Base-by-base conservation (phyloP, 495 filamentous ascomycete species). In the Aspergillus baeticus region DNA sequence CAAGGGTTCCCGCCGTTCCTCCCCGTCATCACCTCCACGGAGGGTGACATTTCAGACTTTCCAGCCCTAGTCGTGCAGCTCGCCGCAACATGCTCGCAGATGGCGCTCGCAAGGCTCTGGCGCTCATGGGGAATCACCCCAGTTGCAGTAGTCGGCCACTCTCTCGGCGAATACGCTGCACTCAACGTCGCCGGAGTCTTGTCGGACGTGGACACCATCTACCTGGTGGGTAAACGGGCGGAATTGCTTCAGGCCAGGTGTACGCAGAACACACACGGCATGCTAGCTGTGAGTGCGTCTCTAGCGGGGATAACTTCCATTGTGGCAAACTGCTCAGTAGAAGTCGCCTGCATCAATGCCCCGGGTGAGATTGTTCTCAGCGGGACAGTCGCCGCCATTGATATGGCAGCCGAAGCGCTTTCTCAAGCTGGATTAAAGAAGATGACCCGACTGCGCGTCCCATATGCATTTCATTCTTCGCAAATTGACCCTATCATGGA, bases 21-120 rank as follows among this genome's bases (percentile, higher is more conserved):
- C 81, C 65, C 80, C 73, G 74, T 93, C 10, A 76, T 96, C 18
- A 68, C 26, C 26, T 29, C 26, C 26, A 74, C 47, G 78, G 78
- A 6, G 74, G 69, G 35, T 54, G 72, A 11, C 64, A 63, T 6
- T 59, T 80, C 13, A 69, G 80, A 36, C 75, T 82, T 33, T 70
- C 92, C 17, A 86, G 88, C n/a, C 89, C 91, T 3, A 79, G 80
- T 90, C 21, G 83, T 89, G 6, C 92, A 96, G 66, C 78, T 95
- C 29, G 89, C 87, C 20, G 78, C 90, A 21, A 83, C 82, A 15
- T 90, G 84, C 58, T 81, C 95, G 55, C 88, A 96, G 69, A 93
- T 96, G 81, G 91, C 92, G 4, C 76, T 95, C 45, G 85, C 89
- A 20, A 84, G 84, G 45, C 81, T 91, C 53, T 96, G 92, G 92